Conservation (phyloP, 495 filamentous ascomycete genomes). For the Talaromyces trachyspermus region DNA sequence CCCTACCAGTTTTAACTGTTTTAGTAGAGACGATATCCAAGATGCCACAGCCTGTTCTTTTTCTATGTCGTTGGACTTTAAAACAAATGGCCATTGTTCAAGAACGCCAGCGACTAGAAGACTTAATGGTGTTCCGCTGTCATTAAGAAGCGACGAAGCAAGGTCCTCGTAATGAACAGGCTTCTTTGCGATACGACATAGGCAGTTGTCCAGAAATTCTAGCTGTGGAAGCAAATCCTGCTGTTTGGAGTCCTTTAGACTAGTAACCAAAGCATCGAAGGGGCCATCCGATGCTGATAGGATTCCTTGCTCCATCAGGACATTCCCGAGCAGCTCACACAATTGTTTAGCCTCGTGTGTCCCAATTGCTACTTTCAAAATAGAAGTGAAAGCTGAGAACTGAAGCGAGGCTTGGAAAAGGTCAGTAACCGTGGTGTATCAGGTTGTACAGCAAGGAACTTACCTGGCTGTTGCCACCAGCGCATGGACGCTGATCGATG, state of each 20-base stretch:
- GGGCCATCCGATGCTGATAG: slow-evolving; percentile 21
- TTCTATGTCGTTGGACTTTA: slow-evolving; percentile 36
- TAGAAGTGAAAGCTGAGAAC: slow-evolving; percentile 40
- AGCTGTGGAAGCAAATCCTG: slow-evolving; percentile 25
- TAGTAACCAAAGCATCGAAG: slow-evolving; percentile 35
- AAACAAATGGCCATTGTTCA: slow-evolving; percentile 71
- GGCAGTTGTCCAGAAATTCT: slow-evolving; percentile 73
- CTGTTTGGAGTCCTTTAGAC: slow-evolving; percentile 33
- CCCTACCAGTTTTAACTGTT: slow-evolving; percentile 36
- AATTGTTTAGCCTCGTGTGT: slow-evolving; percentile 31
- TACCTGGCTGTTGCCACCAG: slow-evolving; percentile 68
- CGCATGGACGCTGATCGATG: slow-evolving; percentile 69
- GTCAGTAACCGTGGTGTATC: slow-evolving; percentile 1
- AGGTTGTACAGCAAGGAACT: slow-evolving; percentile 4
- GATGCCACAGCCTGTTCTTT: slow-evolving; percentile 35
- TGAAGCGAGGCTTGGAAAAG: slow-evolving; percentile 30
- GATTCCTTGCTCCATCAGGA: slow-evolving; percentile 32
- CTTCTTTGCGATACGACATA: slow-evolving; percentile 57
- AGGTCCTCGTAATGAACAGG: slow-evolving; percentile 68
- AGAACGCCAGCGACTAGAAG: slow-evolving; percentile 55
- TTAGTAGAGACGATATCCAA: slow-evolving; percentile 48
- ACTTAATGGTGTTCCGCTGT: slow-evolving; percentile 32
- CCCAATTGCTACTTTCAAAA: slow-evolving; percentile 33
- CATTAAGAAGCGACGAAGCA: slow-evolving; percentile 27
- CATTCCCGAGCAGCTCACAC: slow-evolving; percentile 22